These are phyloP conservation scores for Hypoxylon sp. DNA, from an alignment of 2,329 filamentous ascomycete species.

Conservation along the genomic window DNA sequence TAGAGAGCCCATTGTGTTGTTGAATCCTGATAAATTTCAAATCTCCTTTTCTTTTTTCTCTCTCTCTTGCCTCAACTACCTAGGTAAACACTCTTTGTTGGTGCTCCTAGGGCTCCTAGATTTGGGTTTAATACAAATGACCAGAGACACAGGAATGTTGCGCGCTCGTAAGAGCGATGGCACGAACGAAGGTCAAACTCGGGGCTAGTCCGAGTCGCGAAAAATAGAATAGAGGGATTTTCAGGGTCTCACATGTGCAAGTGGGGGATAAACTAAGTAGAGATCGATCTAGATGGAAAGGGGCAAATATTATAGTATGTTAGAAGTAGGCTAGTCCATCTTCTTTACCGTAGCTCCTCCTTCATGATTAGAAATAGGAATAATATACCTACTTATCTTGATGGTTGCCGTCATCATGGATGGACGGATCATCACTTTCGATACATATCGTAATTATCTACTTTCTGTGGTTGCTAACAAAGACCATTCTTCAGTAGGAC, in stretches of 20 bases:
- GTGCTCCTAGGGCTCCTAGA: no score
- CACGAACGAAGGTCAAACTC: not conserved
- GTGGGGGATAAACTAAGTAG: slow-evolving; percentile 5
- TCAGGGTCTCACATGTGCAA: slow-evolving; percentile 28
- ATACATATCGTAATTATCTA: not conserved
- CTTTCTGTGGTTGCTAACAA: slow-evolving; percentile 7
- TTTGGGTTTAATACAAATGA: no score
- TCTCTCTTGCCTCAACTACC: no score
- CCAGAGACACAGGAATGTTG: no score
- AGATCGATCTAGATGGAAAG: slow-evolving; percentile 26
- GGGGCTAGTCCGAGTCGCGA: not conserved
- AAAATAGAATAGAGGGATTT: slow-evolving; percentile 32
- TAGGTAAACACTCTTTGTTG: no score
- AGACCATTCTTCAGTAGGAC: not conserved
- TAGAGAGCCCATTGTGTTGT: slow-evolving; percentile 35
- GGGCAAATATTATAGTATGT: not conserved
- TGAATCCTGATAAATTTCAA: not conserved
- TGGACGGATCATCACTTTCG: slow-evolving; percentile 11
- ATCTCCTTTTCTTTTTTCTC: not conserved
- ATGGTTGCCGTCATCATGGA: slow-evolving; percentile 12
- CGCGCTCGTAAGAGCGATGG: no score
- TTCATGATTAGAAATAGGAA: no score
- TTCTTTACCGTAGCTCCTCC: no score
- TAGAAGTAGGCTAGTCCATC: not conserved
- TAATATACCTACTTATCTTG: not conserved